Base-by-base conservation (phyloP, 2,329 filamentous ascomycete genomes). In the Colletotrichum karsti region DNA sequence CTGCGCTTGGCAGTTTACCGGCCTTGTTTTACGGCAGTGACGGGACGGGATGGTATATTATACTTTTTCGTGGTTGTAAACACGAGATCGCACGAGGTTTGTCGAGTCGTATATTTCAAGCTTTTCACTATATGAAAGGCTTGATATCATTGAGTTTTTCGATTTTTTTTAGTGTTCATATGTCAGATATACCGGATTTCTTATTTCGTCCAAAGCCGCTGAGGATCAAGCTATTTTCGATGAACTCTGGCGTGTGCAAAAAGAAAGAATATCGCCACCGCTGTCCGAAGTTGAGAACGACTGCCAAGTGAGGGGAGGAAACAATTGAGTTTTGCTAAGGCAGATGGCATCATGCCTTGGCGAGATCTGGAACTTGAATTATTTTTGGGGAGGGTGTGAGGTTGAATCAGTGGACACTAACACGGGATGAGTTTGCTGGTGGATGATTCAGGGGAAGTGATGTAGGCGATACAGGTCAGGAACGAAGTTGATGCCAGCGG, bases 191-290 rank as follows among this genome's bases (percentile, higher is more conserved):
- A 44, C 37, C 20, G 28, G 35, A 30, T 26, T 46, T 54, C n/a
- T 46, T 48, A n/a, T 22, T 41, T 61, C 63, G 10, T 65, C 37
- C 37, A 37, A 61, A 61, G 18, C 15, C n/a, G n/a, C n/a, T n/a
- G n/a, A n/a, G 9, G n/a, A 15, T 10, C 8, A 22, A 54, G 46
- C 26, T 58, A 60, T 35, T 37, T 35, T 22, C 7, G 35, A 42
- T 7, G 13, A 22, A 50, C 26, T 44, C 30, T 37, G 20, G 13
- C 24, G n/a, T 28, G 10, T 3, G 39, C 18, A 15, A 15, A 18
- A n/a, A 42, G n/a, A 18, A 20, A n/a, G 18, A 15, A 15, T 15
- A 35, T 20, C 26, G 28, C 48, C 48, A 33, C 28, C 1, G 1
- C 28, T 53, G 18, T 53, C 48, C 24, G n/a, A 53, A 35, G 48